Evolutionary conservation across 805 yeast species (phyloP), one percentile per base, ranked within the genome.

Genomic region (Torulaspora gathmanii): DNA sequence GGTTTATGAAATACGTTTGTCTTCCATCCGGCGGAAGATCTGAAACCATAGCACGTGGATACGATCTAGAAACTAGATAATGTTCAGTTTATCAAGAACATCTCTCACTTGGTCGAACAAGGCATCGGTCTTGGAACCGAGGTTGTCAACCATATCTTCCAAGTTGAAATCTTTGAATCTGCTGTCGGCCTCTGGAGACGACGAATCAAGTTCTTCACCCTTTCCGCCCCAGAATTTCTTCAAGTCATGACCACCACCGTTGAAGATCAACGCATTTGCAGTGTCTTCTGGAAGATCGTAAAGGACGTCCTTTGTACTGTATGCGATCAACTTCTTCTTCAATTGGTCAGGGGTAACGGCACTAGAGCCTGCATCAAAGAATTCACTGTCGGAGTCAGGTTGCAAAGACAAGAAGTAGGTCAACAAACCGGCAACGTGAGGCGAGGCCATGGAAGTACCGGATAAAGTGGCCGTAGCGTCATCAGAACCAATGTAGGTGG

Each of bases 371-470:
- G 81, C 73, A 45, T 71, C 67, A 52, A 77, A 73, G 63, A 76
- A 85, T 62, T 78, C 79, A 41, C 89, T 82, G 39, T 74, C 78
- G 11, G 80, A 65, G 36, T 77, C 83, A 54, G 96, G 95, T 70
- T 85, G 87, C 67, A 89, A 77, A 5, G 95, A 83, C 64, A 90
- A 72, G 71, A 79, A 91, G 75, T 91, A 91, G 7, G 96, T 78
- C 61, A 89, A 79, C 65, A 91, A 75, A 57, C 99, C 99, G 49
- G 89, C 83, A 56, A 90, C 90, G 63, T 89, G 96, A 37, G 99
- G 98, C 30, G 97, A 85, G 17, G 98, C 96, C 99, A 91, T 91
- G 12, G 98, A 91, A 9, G 97, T 91, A 70, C 99, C 99, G 30
- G 95, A 85, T 64, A 86, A 73, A 31, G 86, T 79, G 36, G 93